A percentile compares a stretch with the other conserved stretches of the same genome.
Conservation (phyloP, 2,329 filamentous ascomycete genomes). For the Fusarium sarcochroum region DNA sequence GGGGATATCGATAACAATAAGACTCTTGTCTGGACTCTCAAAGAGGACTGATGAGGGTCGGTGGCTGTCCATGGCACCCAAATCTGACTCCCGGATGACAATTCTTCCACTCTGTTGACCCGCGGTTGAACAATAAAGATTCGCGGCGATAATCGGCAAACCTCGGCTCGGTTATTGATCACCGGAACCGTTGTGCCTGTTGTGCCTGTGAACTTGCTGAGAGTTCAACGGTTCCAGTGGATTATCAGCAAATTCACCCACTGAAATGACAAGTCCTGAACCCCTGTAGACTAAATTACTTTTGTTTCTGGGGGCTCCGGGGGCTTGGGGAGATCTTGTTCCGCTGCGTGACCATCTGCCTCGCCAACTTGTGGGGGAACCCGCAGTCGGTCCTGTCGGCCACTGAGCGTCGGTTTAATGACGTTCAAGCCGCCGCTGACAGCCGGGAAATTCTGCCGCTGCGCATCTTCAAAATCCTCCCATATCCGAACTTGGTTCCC, state of each 20-base stretch:
- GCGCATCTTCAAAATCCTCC: constrained; percentile 43
- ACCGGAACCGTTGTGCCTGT: constrained; percentile 30
- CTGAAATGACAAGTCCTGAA: constrained; percentile 20
- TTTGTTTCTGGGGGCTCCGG: constrained; percentile 33
- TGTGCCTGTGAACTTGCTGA: constrained; percentile 22
- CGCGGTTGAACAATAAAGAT: constrained; percentile 32
- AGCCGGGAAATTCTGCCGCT: constrained; percentile 49
- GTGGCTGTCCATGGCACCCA: constrained; percentile 24
- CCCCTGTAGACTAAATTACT: constrained; percentile 19
- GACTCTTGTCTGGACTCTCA: constrained; percentile 54
- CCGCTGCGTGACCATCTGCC: constrained; percentile 42
- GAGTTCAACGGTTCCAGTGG: constrained; percentile 22
- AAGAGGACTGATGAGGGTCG: constrained; percentile 52
- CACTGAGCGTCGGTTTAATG: constrained; percentile 47
- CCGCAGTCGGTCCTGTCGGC: constrained; percentile 17
- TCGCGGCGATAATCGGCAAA: constrained; percentile 48
- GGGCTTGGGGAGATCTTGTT: constrained; percentile 27
- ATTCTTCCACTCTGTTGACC: constrained; percentile 15
- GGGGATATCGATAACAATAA: constrained; percentile 78
- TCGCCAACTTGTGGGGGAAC: constrained; percentile 34
- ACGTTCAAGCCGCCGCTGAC: constrained; percentile 47
- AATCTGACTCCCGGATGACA: constrained; percentile 18
- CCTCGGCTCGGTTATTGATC: constrained; percentile 50
- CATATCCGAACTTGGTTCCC: constrained; percentile 31
- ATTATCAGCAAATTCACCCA: constrained; percentile 27